Conservation (phyloP, 495 filamentous ascomycete species). For the Daldinia childiae region DNA sequence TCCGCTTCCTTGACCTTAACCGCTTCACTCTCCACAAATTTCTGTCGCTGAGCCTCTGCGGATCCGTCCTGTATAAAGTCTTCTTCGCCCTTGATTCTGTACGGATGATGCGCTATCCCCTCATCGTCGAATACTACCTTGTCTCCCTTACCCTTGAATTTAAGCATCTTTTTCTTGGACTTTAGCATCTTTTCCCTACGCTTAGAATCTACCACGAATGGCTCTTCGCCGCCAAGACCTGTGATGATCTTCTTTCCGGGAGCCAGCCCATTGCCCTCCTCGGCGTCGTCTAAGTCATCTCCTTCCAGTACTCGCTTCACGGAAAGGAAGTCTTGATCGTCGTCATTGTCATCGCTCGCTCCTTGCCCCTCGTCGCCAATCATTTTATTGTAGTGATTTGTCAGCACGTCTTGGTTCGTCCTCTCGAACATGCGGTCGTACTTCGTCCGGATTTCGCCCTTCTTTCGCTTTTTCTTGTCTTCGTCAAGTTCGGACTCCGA, state of each 20-base stretch:
- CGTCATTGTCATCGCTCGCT: constrained; percentile 52
- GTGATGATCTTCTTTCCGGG: constrained; percentile 59
- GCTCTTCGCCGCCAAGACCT: constrained; percentile 64
- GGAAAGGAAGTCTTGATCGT: constrained; percentile 81
- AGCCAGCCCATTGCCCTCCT: constrained; percentile 43
- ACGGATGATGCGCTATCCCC: constrained; percentile 80
- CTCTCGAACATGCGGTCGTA: constrained; percentile 97
- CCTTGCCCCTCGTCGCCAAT: constrained; percentile 71
- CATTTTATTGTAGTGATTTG: constrained; percentile 88
- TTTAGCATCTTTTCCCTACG: constrained; percentile 90
- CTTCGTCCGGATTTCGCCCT: constrained; percentile 80
- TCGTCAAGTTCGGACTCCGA: constrained; percentile 58
- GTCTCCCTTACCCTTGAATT: constrained; percentile 83
- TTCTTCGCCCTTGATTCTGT: constrained; percentile 86
- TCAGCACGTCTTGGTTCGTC: constrained; percentile 92
- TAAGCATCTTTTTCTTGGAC: constrained; percentile 91
- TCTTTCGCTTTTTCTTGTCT: constrained; percentile 62
- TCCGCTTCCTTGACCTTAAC: constrained; percentile 80
- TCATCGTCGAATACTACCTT: constrained; percentile 94
- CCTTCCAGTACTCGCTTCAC: constrained; percentile 83
- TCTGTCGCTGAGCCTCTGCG: constrained; percentile 74
- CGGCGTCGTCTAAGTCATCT: constrained; percentile 54
- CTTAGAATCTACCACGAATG: constrained; percentile 87
- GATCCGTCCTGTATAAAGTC: constrained; percentile 78
- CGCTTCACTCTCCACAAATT: constrained; percentile 78